phyloP scores from a whole-genome alignment of 2,329 filamentous ascomycete genomes.

The Pyrenochaeta sp. region DNA sequence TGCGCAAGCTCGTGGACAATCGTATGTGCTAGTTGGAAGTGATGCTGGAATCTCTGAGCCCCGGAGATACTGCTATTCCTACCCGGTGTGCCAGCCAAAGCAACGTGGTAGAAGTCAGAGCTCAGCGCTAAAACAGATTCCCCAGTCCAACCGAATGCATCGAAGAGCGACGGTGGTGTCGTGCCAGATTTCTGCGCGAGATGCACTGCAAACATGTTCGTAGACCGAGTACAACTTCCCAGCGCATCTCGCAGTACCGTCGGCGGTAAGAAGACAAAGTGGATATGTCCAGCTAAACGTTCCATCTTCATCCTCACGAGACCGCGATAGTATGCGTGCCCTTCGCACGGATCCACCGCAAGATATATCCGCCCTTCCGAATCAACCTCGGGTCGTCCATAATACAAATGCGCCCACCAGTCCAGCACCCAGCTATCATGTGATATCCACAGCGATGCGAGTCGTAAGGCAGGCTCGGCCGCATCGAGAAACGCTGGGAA shows the following conservation, averaged over 20 bases:
- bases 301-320: background rate
- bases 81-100: background rate
- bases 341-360: background rate
- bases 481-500: background rate
- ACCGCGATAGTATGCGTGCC: background rate
- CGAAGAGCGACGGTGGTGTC: background rate
- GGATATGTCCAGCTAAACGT: background rate
- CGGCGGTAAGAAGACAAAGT: background rate
- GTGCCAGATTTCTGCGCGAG: background rate
- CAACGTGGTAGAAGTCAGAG: background rate
- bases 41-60: background rate
- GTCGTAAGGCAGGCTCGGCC: background rate
- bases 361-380: background rate
- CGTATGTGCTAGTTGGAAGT: background rate
- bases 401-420: background rate
- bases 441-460: background rate
- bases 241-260: background rate
- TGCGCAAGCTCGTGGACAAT: background rate
- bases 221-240: background rate
- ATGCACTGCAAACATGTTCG: background rate
- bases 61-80: background rate
- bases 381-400: background rate
- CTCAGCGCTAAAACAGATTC: background rate
- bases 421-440: background rate
- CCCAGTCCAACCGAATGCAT: background rate